A percentile compares a stretch with the other conserved stretches of the same genome.
Evolutionary conservation across 1,139 yeast species (phyloP).

Genomic region (Geotrichum cucujoidarum): DNA sequence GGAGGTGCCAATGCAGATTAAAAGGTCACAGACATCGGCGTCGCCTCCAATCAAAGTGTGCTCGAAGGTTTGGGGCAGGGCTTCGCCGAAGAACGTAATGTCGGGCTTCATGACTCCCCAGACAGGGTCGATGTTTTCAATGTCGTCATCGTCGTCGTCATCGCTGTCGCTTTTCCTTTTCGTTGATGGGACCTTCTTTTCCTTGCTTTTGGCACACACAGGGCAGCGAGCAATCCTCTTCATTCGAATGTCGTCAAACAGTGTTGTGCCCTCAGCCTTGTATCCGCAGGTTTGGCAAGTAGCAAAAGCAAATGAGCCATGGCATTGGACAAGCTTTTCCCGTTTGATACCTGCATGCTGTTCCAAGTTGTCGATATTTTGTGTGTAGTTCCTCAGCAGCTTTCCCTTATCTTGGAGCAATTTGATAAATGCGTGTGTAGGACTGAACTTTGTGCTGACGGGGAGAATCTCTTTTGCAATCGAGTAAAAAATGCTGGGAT

Average conservation of each 20-base stretch:
- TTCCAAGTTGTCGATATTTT: constrained; percentile 90
- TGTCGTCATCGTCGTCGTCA: constrained; percentile 27
- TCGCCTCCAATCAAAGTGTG: constrained; percentile 48
- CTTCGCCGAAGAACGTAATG: constrained; percentile 91
- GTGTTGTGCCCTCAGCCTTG: constrained; percentile 60
- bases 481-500: constrained; percentile 79
- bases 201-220: constrained; percentile 43
- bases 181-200: constrained; percentile 10
- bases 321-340: constrained; percentile 83
- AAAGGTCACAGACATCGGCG: constrained; percentile 64
- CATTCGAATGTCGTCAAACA: constrained; percentile 57
- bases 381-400: constrained; percentile 83
- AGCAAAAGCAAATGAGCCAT: constrained; percentile 92
- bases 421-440: constrained; percentile 79
- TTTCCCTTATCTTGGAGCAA: constrained; percentile 72
- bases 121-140: constrained; percentile 15
- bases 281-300: constrained; percentile 77
- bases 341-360: constrained; percentile 69
- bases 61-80: constrained; percentile 71
- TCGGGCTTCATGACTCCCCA: constrained; percentile 93
- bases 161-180: constrained; percentile 18
- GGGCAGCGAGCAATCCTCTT: constrained; percentile 71
- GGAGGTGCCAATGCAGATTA: constrained; percentile 89
- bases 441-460: constrained; percentile 58
- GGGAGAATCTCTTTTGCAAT: constrained; percentile 88